Conservation (phyloP, 306 rosid genomes). For the Arachis stenosperma region DNA sequence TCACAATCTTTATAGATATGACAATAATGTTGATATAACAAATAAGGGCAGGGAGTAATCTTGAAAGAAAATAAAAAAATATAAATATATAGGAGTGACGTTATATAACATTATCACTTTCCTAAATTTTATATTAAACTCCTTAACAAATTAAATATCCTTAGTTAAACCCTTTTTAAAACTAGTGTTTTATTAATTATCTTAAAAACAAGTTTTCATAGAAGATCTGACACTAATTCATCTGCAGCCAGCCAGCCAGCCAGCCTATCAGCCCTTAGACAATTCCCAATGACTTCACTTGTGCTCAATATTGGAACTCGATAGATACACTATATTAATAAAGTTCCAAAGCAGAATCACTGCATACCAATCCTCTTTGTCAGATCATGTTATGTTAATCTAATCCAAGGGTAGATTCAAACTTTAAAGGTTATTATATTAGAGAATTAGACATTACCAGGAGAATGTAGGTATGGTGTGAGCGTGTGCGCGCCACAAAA, state of each 20-base stretch:
- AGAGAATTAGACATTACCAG: neutral
- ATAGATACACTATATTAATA: constrained; percentile 31
- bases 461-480: constrained; percentile 4
- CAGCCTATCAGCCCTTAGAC: constrained; percentile 42
- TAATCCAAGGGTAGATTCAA: constrained; percentile 34
- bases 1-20: too few relatives aligned
- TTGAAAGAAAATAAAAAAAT: too few relatives aligned
- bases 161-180: too few relatives aligned
- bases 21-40: too few relatives aligned
- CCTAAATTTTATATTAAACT: too few relatives aligned
- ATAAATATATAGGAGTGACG: too few relatives aligned
- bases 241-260: constrained; percentile 25
- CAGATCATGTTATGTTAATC: constrained; percentile 44
- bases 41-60: too few relatives aligned
- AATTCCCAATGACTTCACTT: constrained; percentile 48
- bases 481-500: neutral
- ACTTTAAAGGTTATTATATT: constrained; percentile 15
- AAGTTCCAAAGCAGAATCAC: constrained; percentile 44
- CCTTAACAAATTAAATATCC: too few relatives aligned
- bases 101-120: too few relatives aligned
- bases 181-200: too few relatives aligned
- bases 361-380: constrained; percentile 46
- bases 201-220: neutral
- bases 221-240: constrained; percentile 32
- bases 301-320: constrained; percentile 57